Evolutionary conservation across 2,329 filamentous ascomycete genomes (phyloP).

Genomic region (Hymenotorrendiella dingleyae): DNA sequence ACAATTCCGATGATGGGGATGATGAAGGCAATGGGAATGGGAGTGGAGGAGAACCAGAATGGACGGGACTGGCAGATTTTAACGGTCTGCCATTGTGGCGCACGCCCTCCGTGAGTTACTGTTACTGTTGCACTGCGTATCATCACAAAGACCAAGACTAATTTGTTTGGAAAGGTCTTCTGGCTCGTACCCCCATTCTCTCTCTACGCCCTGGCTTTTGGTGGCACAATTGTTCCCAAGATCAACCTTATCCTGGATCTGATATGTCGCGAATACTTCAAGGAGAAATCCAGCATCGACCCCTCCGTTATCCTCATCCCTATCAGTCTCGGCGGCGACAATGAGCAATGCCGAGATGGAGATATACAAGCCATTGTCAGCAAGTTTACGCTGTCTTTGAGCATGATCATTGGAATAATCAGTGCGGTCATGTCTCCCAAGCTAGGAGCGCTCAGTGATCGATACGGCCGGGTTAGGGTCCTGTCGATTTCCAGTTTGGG

Average conservation of each 20-base stretch:
- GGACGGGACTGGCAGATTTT: slow-evolving; percentile 53
- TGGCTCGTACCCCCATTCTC: slow-evolving; percentile 80
- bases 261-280: slow-evolving; percentile 77
- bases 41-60: slow-evolving; percentile 28
- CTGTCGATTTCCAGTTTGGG: slow-evolving; percentile 69
- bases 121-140: neutral
- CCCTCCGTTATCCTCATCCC: slow-evolving; percentile 57
- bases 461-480: slow-evolving; percentile 71
- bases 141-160: slow-evolving; percentile 18
- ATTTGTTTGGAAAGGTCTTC: slow-evolving; percentile 57
- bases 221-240: slow-evolving; percentile 78
- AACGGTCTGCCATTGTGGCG: slow-evolving; percentile 55
- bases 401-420: slow-evolving; percentile 66
- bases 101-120: slow-evolving; percentile 50
- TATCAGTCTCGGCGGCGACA: slow-evolving; percentile 61
- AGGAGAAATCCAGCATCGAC: slow-evolving; percentile 54
- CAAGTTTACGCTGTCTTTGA: slow-evolving; percentile 71
- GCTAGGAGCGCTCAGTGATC: slow-evolving; percentile 79
- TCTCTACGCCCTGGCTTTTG: slow-evolving; percentile 79
- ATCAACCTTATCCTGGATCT: slow-evolving; percentile 80
- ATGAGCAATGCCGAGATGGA: slow-evolving; percentile 73
- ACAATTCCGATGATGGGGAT: neutral
- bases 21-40: slow-evolving; percentile 4
- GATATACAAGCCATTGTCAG: slow-evolving; percentile 74
- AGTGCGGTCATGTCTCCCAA: slow-evolving; percentile 79